Percentiles rank a stretch among this genome's conserved stretches.
These are phyloP conservation scores for Leptographium radiaticola DNA, from an alignment of 2,329 filamentous ascomycete genomes.

Conservation along the genomic window DNA sequence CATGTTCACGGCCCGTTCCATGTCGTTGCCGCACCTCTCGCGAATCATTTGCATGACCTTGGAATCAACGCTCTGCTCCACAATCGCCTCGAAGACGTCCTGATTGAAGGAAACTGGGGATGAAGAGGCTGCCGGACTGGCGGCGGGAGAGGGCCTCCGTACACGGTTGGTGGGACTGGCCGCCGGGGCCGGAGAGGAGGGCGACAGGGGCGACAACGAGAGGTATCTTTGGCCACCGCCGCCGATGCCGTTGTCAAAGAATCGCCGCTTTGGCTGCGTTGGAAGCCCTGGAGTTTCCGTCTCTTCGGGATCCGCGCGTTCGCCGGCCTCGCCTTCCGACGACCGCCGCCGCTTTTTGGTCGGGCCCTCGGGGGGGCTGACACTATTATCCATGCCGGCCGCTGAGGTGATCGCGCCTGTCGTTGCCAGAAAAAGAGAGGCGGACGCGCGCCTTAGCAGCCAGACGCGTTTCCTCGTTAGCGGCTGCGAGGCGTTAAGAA, in stretches of 20 bases:
- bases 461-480: slow-evolving; percentile 15
- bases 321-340: neutral
- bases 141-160: too few species aligned
- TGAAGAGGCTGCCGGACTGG: neutral
- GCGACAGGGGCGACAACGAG: neutral
- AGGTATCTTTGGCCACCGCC: slow-evolving; percentile 14
- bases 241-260: slow-evolving; percentile 20
- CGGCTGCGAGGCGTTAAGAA: neutral
- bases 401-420: neutral
- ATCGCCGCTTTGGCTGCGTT: slow-evolving; percentile 32
- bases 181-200: neutral
- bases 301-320: neutral
- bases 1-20: slow-evolving; percentile 54
- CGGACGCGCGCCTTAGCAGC: neutral
- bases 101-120: slow-evolving; percentile 36
- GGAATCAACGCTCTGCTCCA: slow-evolving; percentile 41
- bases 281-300: slow-evolving; percentile 16
- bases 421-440: neutral
- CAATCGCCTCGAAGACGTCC: slow-evolving; percentile 43
- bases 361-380: slow-evolving; percentile 21
- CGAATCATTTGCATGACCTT: slow-evolving; percentile 36
- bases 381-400: slow-evolving; percentile 24
- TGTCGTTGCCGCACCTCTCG: slow-evolving; percentile 40
- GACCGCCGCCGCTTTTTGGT: slow-evolving; percentile 20
- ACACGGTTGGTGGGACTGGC: neutral